Conservation (phyloP, 2,329 filamentous ascomycete species). For the Fusarium caatingaense region DNA sequence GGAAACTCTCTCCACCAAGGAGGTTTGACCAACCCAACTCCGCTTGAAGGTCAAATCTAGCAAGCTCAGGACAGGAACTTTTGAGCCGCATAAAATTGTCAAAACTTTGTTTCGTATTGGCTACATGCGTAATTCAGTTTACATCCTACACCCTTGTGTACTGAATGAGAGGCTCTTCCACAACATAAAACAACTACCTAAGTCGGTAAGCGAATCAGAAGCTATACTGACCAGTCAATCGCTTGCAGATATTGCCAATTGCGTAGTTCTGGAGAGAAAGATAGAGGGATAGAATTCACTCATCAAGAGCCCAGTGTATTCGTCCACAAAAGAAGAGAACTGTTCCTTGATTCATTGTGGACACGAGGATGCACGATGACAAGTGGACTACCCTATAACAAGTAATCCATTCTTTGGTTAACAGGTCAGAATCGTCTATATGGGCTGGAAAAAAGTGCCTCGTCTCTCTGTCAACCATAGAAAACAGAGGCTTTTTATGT, state of each 20-base stretch:
- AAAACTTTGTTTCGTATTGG: not conserved
- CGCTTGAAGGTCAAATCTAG: not conserved
- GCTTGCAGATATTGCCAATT: not conserved
- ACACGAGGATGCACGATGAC: not conserved
- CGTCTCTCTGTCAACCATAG: not conserved
- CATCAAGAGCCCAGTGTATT: not conserved
- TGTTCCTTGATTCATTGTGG: not conserved
- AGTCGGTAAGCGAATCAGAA: not conserved
- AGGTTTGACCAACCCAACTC: constrained; percentile 8
- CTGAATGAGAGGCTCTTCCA: not conserved
- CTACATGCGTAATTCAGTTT: too few relatives aligned
- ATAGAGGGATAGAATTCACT: not conserved
- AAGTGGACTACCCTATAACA: not conserved
- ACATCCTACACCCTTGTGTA: too few relatives aligned
- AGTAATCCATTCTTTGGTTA: not conserved
- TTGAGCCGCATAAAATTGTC: not conserved
- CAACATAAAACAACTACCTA: not conserved
- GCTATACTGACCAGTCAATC: not conserved
- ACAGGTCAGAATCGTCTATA: not conserved
- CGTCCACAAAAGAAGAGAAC: not conserved
- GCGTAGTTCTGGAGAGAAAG: not conserved
- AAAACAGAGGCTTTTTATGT: not conserved
- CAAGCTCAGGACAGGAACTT: not conserved
- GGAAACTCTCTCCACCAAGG: constrained; percentile 1
- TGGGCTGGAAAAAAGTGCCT: not conserved